Evolutionary conservation across 2,329 filamentous ascomycete genomes (phyloP).

Genomic region (Talaromyces rugulosus): DNA sequence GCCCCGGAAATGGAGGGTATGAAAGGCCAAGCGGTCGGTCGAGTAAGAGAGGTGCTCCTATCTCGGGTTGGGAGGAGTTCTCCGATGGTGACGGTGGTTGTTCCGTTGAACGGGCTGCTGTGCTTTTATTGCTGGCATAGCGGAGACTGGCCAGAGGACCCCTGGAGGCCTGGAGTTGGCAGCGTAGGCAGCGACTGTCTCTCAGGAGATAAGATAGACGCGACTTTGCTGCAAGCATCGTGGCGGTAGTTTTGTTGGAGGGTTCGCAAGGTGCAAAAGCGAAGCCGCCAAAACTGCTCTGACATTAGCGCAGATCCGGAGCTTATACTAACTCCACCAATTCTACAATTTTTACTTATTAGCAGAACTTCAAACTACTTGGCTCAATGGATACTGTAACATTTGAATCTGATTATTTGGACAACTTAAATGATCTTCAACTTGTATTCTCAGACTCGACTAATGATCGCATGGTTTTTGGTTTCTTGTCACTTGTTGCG

Average conservation of each 20-base stretch:
- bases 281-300: conserved; percentile 29
- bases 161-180: conserved; percentile 28
- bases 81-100: conserved; percentile 6
- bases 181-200: conserved; percentile 30
- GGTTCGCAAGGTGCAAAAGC: conserved; percentile 10
- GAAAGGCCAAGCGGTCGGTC: conserved; percentile 77
- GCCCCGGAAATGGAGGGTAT: conserved; percentile 66
- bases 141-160: conserved; percentile 22
- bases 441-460: not conserved
- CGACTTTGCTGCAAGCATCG: conserved; percentile 18
- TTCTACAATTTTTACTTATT: not conserved
- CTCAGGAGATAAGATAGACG: conserved; percentile 18
- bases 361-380: not conserved
- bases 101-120: conserved; percentile 9
- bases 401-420: not conserved
- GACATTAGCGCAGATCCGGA: not conserved
- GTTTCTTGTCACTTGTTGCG: not conserved
- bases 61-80: conserved; percentile 31
- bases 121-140: conserved; percentile 23
- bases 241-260: conserved; percentile 1
- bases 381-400: not conserved
- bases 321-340: not conserved
- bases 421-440: not conserved
- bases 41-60: conserved; percentile 50
- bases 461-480: not conserved